phyloP scores from a whole-genome alignment of 208 protist species.

The Leishmania guyanensis region DNA sequence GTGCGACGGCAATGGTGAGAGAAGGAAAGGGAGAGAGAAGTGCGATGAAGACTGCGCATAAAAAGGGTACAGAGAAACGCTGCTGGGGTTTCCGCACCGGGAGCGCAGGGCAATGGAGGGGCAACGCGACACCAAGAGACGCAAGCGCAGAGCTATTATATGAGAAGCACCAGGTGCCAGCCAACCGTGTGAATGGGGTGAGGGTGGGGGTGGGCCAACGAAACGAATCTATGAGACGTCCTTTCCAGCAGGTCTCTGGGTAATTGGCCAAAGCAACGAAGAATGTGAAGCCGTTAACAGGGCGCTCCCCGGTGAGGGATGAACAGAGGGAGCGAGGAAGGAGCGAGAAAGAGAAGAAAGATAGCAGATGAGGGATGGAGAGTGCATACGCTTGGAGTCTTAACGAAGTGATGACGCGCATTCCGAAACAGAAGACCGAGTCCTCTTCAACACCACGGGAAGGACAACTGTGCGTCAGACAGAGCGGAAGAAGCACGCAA shows the following conservation, averaged over 20 bases:
- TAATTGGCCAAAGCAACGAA: background rate
- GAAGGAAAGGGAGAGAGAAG: slow-evolving; percentile 2
- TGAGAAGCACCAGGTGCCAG: background rate
- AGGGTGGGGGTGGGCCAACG: background rate
- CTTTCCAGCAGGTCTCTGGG: background rate
- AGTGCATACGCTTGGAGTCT: background rate
- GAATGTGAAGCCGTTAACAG: background rate
- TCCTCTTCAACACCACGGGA: background rate
- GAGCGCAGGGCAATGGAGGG: background rate
- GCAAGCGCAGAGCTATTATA: background rate
- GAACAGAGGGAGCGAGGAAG: background rate
- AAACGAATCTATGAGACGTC: background rate
- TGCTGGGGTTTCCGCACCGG: background rate
- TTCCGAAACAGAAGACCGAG: background rate
- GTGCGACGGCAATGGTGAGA: background rate
- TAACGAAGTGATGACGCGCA: background rate
- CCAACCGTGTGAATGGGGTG: no score
- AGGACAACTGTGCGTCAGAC: background rate
- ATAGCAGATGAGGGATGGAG: background rate
- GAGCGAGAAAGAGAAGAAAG: slow-evolving; percentile 1
- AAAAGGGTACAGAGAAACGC: background rate
- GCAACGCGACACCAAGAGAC: background rate
- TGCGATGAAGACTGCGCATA: background rate
- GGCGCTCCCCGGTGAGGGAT: background rate
- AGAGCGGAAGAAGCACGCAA: background rate